Conservation (phyloP, 805 yeast species). For the Wickerhamiella parazyma region DNA sequence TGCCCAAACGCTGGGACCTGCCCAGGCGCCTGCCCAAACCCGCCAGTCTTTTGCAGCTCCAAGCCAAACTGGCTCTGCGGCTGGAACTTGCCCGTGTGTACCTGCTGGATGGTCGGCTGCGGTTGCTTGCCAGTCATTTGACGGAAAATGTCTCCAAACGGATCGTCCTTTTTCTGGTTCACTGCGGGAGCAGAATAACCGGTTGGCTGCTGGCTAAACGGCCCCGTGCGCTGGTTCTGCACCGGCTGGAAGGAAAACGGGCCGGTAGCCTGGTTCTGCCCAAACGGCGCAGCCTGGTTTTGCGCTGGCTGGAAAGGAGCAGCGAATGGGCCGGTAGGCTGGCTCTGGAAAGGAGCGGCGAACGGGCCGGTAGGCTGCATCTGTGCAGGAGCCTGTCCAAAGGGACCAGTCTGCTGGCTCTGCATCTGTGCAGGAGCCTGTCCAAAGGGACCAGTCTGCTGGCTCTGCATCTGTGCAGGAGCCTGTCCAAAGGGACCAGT, state of each 20-base stretch:
- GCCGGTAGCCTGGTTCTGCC: not conserved
- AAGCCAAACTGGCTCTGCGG: constrained; percentile 7
- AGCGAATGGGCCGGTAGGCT: not conserved
- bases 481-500: constrained; percentile 11
- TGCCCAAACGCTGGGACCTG: not conserved
- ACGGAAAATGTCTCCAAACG: constrained; percentile 11
- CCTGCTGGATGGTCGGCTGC: constrained; percentile 4
- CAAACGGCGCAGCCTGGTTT: too few species aligned
- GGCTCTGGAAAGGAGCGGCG: constrained; percentile 13
- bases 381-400: constrained; percentile 9
- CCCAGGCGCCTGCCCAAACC: not conserved
- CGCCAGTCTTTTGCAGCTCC: constrained; percentile 3
- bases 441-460: constrained; percentile 11
- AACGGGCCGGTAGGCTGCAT: constrained; percentile 10
- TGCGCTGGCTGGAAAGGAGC: not conserved
- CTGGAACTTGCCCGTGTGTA: constrained; percentile 3
- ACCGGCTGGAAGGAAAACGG: not conserved
- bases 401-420: constrained; percentile 14
- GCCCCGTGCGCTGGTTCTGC: constrained; percentile 1
- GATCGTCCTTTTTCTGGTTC: constrained; percentile 11
- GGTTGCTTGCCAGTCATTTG: constrained; percentile 5
- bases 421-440: too few species aligned
- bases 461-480: constrained; percentile 10
- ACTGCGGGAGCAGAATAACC: constrained; percentile 5
- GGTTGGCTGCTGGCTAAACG: not conserved